A percentile compares a stretch with the other conserved stretches of the same genome.
Evolutionary conservation across 2,329 filamentous ascomycete species (phyloP).

Genomic region (Phoma sp.): DNA sequence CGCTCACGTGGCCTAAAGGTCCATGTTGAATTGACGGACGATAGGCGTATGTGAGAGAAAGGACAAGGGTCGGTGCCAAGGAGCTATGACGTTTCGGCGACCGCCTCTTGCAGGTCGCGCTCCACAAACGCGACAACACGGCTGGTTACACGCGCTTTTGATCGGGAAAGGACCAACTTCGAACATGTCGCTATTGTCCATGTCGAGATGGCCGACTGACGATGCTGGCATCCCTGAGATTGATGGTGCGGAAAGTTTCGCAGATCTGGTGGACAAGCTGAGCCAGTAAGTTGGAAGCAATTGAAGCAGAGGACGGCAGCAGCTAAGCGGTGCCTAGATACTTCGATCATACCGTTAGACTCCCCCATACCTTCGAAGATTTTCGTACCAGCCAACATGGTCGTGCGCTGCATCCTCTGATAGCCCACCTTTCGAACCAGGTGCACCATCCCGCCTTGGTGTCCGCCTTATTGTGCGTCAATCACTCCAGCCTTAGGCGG

Average conservation of each 20-base stretch:
- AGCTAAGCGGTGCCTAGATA: slow-evolving; percentile 39
- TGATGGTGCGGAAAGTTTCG: slow-evolving; percentile 64
- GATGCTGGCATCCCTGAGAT: slow-evolving; percentile 63
- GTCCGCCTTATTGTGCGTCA: slow-evolving; percentile 72
- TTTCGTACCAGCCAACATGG: slow-evolving; percentile 71
- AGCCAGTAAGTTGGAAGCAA: slow-evolving; percentile 48
- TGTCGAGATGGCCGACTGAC: slow-evolving; percentile 36
- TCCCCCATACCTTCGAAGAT: slow-evolving; percentile 76
- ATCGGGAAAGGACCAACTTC: background rate
- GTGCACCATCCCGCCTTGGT: slow-evolving; percentile 74
- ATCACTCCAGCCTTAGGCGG: background rate
- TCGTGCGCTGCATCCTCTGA: slow-evolving; percentile 62
- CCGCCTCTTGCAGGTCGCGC: background rate
- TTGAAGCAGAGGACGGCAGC: slow-evolving; percentile 1
- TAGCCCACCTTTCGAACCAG: slow-evolving; percentile 67
- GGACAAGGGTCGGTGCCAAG: slow-evolving; percentile 13
- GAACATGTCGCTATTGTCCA: slow-evolving; percentile 38
- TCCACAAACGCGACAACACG: slow-evolving; percentile 16
- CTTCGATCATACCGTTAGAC: slow-evolving; percentile 63
- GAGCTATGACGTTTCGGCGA: slow-evolving; percentile 24
- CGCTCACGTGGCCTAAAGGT: background rate
- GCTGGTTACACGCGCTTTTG: slow-evolving; percentile 16
- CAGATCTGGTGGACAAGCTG: slow-evolving; percentile 70
- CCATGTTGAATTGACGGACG: background rate
- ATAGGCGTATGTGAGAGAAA: background rate